Conservation (phyloP, 108 stramenopile genomes). For the Cyclotella atomus region DNA sequence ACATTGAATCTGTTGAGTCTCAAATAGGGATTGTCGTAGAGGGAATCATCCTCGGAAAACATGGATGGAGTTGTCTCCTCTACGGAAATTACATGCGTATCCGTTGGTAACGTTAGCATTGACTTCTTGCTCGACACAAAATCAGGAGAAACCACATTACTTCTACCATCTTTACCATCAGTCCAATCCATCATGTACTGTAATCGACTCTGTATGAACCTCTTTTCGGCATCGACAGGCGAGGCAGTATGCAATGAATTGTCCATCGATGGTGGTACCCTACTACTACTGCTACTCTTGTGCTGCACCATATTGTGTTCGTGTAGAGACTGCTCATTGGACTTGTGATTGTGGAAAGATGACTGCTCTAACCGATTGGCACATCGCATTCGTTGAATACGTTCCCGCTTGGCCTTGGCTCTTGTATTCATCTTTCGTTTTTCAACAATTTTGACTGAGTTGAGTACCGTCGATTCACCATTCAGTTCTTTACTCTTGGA, state of each 20-base stretch:
- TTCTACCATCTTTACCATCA: background rate
- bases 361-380: too few species aligned
- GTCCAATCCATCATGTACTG: conserved; percentile 15
- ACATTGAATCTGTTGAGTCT: background rate
- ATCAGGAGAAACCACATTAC: background rate
- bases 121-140: background rate
- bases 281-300: too few species aligned
- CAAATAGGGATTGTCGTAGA: background rate
- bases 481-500: background rate
- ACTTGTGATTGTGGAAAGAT: background rate
- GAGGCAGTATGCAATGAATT: background rate
- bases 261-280: background rate
- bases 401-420: background rate
- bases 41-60: conserved; percentile 9
- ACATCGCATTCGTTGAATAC: background rate
- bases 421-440: background rate
- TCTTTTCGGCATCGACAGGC: background rate
- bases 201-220: background rate
- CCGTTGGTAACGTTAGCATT: background rate
- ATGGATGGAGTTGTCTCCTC: background rate
- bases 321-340: too few species aligned
- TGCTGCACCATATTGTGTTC: too few species aligned
- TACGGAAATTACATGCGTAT: background rate
- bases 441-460: background rate
- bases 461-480: background rate